Conservation (phyloP, 1,139 yeast genomes). For the Williopsis jadinii region DNA sequence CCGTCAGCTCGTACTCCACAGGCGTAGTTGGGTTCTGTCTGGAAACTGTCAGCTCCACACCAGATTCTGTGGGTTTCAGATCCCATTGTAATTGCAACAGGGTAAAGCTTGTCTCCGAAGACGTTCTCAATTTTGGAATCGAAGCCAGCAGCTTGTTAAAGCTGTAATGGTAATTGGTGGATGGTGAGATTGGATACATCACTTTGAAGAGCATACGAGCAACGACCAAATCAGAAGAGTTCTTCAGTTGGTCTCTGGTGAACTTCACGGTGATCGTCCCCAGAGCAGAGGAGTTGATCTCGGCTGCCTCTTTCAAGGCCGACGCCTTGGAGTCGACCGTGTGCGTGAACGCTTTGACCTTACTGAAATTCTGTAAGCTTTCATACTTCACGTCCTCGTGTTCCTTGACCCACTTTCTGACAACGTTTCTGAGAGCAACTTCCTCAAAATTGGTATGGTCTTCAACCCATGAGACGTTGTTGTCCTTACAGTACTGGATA, state of each 20-base stretch:
- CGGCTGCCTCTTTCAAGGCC: background rate
- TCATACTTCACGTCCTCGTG: constrained; percentile 6
- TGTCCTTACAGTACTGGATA: constrained; percentile 35
- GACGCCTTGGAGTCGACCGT: constrained; percentile 9
- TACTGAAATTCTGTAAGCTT: constrained; percentile 5
- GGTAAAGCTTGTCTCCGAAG: constrained; percentile 6
- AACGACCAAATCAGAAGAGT: constrained; percentile 13
- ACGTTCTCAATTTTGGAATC: constrained; percentile 4
- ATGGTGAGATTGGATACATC: constrained; percentile 18
- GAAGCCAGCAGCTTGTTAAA: constrained; percentile 13
- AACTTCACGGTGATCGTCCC: constrained; percentile 3
- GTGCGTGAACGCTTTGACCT: constrained; percentile 8
- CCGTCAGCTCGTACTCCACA: constrained; percentile 1
- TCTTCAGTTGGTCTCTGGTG: constrained; percentile 3
- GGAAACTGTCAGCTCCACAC: constrained; percentile 3
- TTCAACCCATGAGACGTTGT: constrained; percentile 53
- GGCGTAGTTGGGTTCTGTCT: constrained; percentile 15
- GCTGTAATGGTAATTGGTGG: constrained; percentile 19
- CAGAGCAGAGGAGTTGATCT: background rate
- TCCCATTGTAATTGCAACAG: constrained; percentile 19
- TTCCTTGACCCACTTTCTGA: constrained; percentile 26
- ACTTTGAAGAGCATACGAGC: constrained; percentile 18
- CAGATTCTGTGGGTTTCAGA: background rate
- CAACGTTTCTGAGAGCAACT: constrained; percentile 50
- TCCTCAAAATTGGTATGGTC: constrained; percentile 56